phyloP scores from a whole-genome alignment of 1,284 basidiomycete species.

The Ceratobasidium sp. region DNA sequence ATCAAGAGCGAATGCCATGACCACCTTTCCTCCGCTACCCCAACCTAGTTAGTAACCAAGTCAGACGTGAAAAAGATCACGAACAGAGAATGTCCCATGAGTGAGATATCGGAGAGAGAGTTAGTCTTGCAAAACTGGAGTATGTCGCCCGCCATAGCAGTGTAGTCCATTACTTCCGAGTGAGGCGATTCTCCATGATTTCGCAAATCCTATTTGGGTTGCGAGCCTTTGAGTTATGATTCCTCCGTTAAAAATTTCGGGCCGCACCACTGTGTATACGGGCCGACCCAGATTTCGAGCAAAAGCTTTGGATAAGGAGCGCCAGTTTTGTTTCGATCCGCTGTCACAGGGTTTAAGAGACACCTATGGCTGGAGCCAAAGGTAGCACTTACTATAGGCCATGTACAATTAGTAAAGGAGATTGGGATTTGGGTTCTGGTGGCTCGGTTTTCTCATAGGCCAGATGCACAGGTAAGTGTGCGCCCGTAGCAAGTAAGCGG shows the following conservation, averaged over 20 bases:
- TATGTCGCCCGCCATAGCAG: slow-evolving; percentile 74
- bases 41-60: background rate
- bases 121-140: slow-evolving; percentile 62
- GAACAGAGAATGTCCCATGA: slow-evolving; percentile 87
- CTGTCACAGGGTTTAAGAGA: slow-evolving; percentile 49
- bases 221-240: no score
- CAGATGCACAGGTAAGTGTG: background rate
- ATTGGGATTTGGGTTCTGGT: slow-evolving; percentile 18
- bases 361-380: background rate
- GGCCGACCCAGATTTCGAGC: slow-evolving; percentile 62
- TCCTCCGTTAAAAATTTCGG: no score
- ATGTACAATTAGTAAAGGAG: slow-evolving; percentile 67
- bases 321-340: slow-evolving; percentile 83
- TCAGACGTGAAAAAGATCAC: slow-evolving; percentile 44
- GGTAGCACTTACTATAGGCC: slow-evolving; percentile 63
- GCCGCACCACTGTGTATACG: slow-evolving; percentile 72
- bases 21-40: slow-evolving; percentile 84
- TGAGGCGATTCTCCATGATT: slow-evolving; percentile 86
- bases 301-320: slow-evolving; percentile 71
- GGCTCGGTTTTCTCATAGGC: slow-evolving; percentile 35
- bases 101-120: slow-evolving; percentile 63
- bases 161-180: slow-evolving; percentile 70
- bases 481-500: background rate
- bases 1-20: slow-evolving; percentile 77
- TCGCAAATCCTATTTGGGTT: slow-evolving; percentile 83